Conservation (phyloP, 495 filamentous ascomycete genomes). For the Lasiosphaeria hispida region DNA sequence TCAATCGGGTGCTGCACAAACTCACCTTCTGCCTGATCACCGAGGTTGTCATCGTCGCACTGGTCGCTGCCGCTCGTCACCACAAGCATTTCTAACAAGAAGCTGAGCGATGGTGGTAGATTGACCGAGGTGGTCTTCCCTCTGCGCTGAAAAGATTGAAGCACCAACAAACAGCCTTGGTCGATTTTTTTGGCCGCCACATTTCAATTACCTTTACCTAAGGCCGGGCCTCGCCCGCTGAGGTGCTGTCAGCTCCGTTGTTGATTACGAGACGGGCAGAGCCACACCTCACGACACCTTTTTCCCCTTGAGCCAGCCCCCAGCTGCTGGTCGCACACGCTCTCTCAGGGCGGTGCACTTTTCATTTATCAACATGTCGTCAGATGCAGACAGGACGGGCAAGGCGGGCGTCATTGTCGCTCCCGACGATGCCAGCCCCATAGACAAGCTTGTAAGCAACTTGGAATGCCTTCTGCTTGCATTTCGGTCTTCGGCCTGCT, state of each 20-base stretch:
- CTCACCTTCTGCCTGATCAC: not conserved
- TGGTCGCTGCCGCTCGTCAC: not conserved
- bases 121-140: not conserved
- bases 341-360: slow-evolving; percentile 9
- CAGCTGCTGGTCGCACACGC: not conserved
- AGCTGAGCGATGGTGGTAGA: slow-evolving; percentile 3
- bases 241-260: slow-evolving; percentile 4
- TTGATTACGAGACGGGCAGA: not conserved
- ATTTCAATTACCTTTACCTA: slow-evolving; percentile 2
- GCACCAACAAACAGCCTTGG: too few relatives aligned
- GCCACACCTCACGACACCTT: slow-evolving; percentile 7
- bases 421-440: slow-evolving; percentile 35
- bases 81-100: not conserved
- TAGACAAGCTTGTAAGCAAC: slow-evolving; percentile 47
- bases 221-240: slow-evolving; percentile 11
- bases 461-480: not conserved
- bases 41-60: slow-evolving; percentile 1
- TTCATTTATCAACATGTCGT: slow-evolving; percentile 33
- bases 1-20: slow-evolving; percentile 6
- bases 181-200: not conserved
- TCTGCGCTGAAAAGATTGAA: too few relatives aligned
- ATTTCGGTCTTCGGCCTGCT: not conserved
- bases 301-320: not conserved
- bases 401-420: slow-evolving; percentile 50
- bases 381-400: slow-evolving; percentile 34